Conservation (phyloP, 192 early-diverging fungal genomes). For the Podila verticillata region DNA sequence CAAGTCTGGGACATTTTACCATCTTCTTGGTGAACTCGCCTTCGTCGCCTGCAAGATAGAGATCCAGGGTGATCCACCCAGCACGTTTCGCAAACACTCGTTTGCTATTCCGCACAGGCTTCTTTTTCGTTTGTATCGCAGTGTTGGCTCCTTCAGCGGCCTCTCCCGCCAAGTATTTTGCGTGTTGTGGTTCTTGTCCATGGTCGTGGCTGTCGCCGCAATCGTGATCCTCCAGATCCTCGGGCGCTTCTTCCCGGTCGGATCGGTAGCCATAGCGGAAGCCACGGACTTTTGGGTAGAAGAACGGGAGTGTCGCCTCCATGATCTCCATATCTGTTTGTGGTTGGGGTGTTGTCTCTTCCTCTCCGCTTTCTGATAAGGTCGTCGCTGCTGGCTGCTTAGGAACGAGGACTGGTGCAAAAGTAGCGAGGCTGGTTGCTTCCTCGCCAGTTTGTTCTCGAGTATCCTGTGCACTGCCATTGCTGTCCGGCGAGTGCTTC, state of each 20-base stretch:
- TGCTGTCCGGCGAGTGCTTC: background rate
- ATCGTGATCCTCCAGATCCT: constrained; percentile 12
- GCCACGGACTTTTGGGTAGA: constrained; percentile 61
- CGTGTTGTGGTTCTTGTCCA: background rate
- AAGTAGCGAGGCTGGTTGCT: background rate
- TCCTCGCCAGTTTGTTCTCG: background rate
- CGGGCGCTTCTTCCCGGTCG: constrained; percentile 24
- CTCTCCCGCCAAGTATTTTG: background rate
- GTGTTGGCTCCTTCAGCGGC: background rate
- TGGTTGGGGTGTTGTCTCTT: background rate
- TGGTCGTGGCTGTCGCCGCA: background rate
- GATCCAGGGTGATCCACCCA: constrained; percentile 41
- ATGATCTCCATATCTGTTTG: constrained; percentile 10
- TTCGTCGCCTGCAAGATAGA: constrained; percentile 33
- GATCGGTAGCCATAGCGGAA: constrained; percentile 34
- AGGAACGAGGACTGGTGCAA: background rate
- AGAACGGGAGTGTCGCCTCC: constrained; percentile 46
- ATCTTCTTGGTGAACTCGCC: constrained; percentile 49
- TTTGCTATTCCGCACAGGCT: background rate
- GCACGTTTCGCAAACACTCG: constrained; percentile 18
- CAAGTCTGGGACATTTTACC: constrained; percentile 18
- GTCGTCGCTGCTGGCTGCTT: constrained; percentile 2
- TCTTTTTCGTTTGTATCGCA: constrained; percentile 3
- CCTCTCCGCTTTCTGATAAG: background rate
- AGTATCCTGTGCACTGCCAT: constrained; percentile 25